Percentiles rank a stretch among this genome's conserved stretches.
Evolutionary conservation across 2,329 filamentous ascomycete species (phyloP).

Genomic region (Lithohypha guttulata): DNA sequence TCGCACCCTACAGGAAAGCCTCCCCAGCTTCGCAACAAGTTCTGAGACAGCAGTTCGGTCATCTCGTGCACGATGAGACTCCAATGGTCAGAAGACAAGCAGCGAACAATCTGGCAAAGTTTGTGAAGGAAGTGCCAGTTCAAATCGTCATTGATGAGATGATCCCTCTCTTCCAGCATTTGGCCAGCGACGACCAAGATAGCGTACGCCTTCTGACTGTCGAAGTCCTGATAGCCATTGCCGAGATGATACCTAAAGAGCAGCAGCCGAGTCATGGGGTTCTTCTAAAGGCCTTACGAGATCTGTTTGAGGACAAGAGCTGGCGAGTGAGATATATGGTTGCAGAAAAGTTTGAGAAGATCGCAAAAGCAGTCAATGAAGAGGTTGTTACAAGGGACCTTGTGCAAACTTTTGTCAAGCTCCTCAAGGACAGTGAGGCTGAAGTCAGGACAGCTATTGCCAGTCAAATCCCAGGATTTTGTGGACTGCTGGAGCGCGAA

Average conservation of each 20-base stretch:
- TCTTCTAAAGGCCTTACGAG: slow-evolving; percentile 77
- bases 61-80: slow-evolving; percentile 94
- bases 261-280: slow-evolving; percentile 95
- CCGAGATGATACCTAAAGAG: slow-evolving; percentile 94
- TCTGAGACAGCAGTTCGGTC: slow-evolving; percentile 81
- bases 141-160: slow-evolving; percentile 93
- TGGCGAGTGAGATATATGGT: slow-evolving; percentile 99
- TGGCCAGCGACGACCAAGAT: slow-evolving; percentile 93
- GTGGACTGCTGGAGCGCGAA: slow-evolving; percentile 72
- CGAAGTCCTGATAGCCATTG: slow-evolving; percentile 90
- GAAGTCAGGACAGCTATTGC: slow-evolving; percentile 95
- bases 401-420: slow-evolving; percentile 92
- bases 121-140: slow-evolving; percentile 92
- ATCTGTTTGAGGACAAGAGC: slow-evolving; percentile 96
- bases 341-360: slow-evolving; percentile 97
- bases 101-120: slow-evolving; percentile 91
- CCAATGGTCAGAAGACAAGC: slow-evolving; percentile 97
- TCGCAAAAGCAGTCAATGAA: slow-evolving; percentile 95
- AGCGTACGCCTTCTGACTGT: slow-evolving; percentile 93
- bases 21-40: slow-evolving; percentile 79
- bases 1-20: slow-evolving; percentile 84
- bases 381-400: slow-evolving; percentile 90
- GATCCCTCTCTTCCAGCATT: slow-evolving; percentile 96
- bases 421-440: slow-evolving; percentile 94
- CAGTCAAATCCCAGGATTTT: slow-evolving; percentile 96